A percentile compares a stretch with the other conserved stretches of the same genome.
These are phyloP conservation scores for Xylariales sp. DNA, from an alignment of 2,329 filamentous ascomycete genomes.

Conservation along the genomic window DNA sequence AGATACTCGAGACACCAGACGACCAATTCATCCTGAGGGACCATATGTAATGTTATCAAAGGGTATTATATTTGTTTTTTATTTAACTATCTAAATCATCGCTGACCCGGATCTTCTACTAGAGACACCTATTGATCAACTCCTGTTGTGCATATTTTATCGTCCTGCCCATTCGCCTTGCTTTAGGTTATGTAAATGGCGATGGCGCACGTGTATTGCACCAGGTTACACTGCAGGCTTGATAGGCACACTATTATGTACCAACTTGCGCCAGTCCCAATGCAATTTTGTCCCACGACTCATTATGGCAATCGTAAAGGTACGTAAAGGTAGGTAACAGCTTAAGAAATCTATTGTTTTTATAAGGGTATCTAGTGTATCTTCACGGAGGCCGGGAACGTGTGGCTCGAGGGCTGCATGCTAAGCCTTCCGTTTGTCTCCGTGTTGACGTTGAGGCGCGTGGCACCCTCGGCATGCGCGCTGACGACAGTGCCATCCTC, in stretches of 20 bases:
- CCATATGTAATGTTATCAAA: not conserved
- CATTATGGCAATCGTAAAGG: too few relatives aligned
- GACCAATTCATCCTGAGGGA: not conserved
- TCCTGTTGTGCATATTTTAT: too few relatives aligned
- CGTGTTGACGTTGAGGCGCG: constrained; percentile 18
- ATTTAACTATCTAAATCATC: too few relatives aligned
- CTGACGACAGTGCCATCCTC: constrained; percentile 27
- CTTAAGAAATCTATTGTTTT: too few relatives aligned
- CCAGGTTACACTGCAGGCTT: not conserved
- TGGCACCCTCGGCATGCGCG: constrained; percentile 34
- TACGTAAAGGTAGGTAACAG: too few relatives aligned
- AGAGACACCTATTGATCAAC: too few relatives aligned
- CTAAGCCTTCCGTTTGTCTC: constrained; percentile 24
- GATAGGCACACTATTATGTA: not conserved
- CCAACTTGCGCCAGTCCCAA: constrained; percentile 1
- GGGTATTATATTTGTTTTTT: too few relatives aligned
- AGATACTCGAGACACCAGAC: too few relatives aligned
- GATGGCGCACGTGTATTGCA: not conserved
- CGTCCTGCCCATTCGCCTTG: too few relatives aligned
- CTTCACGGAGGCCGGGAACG: constrained; percentile 25
- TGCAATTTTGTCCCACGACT: too few relatives aligned
- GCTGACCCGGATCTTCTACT: too few relatives aligned
- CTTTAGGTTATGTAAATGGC: too few relatives aligned
- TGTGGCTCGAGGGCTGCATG: constrained; percentile 22
- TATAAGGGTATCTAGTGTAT: constrained; percentile 11